phyloP scores from a whole-genome alignment of 768 basidiomycete genomes.

The Tubosaeta brunneosetosa region DNA sequence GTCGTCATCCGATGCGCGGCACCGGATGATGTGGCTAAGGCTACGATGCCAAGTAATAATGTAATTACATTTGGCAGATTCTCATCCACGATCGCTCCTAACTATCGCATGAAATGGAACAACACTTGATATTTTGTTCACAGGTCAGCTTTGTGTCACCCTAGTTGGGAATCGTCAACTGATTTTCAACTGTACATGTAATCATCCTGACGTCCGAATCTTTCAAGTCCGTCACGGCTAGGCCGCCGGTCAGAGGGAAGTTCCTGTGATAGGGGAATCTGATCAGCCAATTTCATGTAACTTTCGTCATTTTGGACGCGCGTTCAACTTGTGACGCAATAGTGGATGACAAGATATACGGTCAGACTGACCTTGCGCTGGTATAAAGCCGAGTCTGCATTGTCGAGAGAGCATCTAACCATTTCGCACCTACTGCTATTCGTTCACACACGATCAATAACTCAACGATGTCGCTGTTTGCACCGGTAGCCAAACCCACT shows the following conservation, averaged over 20 bases:
- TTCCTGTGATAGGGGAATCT: neutral
- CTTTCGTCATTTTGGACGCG: neutral
- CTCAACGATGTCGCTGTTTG: constrained; percentile 2
- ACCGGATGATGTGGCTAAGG: too few relatives aligned
- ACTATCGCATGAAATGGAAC: too few relatives aligned
- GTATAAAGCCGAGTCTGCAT: neutral
- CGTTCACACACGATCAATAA: neutral
- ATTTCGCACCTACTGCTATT: neutral
- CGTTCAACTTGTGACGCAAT: neutral
- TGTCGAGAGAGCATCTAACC: neutral
- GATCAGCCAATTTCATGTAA: neutral
- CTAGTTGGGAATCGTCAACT: neutral
- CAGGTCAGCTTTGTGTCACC: neutral
- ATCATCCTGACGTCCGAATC: neutral
- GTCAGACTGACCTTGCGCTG: neutral
- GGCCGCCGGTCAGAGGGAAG: neutral
- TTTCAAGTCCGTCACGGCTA: neutral
- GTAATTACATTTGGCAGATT: too few relatives aligned
- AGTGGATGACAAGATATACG: neutral
- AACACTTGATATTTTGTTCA: too few relatives aligned
- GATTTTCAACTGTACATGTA: neutral
- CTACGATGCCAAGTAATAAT: too few relatives aligned
- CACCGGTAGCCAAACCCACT: constrained; percentile 23
- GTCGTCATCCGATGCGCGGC: too few relatives aligned
- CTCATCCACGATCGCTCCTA: too few relatives aligned